Evolutionary conservation across 2,329 filamentous ascomycete species (phyloP), one percentile per base, ranked within the genome.

Genomic region (Sporothrix variecibatus): DNA sequence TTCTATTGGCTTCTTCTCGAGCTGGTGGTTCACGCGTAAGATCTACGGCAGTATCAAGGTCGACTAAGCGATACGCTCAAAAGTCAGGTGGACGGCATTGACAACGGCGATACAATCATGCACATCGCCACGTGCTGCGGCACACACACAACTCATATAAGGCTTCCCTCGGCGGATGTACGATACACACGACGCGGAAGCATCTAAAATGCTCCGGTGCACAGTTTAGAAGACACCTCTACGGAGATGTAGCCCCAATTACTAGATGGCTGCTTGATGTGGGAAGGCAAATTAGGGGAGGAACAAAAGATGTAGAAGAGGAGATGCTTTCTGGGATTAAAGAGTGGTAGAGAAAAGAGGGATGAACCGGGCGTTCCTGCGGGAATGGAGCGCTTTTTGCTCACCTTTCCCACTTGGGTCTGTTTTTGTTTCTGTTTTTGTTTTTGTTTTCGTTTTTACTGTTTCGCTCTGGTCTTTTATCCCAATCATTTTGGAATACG

Each of bases 1-100:
- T 43, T 93, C 95, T 0, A 98, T 99, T 81, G 96, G 96, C 73
- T 98, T 96, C 86, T 94, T 98, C 79, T 91, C 96, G 9, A 97
- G 94, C 81, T 98, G 95, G 94, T 89, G 92, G 81, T 99, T 99
- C 81, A 92, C 97, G 72, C 90, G 93, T 78, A 95, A 93, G 82
- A 99, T 99, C 76, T 99, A 99, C 82, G 86, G 90, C 31, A 98
- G 95, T n/a, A 97, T 99, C 85, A 99, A 99, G 87, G 94, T 99
- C 77, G 96, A 99, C 81, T 99, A 85, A 82, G 28, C 43, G 23
- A n/a, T 34, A 17, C 2, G 34, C 34, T 34, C 26, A 2, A 2
- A n/a, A 46, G 43, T 2, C 8, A 34, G 1, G 15, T 34, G 17
- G 28, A 34, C 43, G 2, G 6, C 9, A 31, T 2, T 46, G 53